Percentiles rank a stretch among this genome's conserved stretches.
phyloP scores from a whole-genome alignment of 2,329 filamentous ascomycete species.

The Trichoderma atrobrunneum region DNA sequence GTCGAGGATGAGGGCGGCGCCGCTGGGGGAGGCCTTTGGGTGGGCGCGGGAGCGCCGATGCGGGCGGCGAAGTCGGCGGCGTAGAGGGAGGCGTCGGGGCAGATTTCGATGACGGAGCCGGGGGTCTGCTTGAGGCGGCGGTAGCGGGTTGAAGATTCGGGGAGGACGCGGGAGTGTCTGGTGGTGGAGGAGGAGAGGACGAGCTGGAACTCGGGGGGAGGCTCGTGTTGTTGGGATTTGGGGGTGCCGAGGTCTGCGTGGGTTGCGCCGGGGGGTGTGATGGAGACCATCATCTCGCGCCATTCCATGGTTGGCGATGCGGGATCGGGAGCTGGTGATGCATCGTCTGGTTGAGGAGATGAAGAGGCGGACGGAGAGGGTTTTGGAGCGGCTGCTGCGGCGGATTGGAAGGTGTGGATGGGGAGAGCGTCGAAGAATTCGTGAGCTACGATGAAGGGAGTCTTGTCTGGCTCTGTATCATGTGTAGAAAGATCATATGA shows the following conservation, averaged over 20 bases:
- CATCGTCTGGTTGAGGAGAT: background rate
- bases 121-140: conserved; percentile 64
- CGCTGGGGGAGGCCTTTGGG: conserved; percentile 63
- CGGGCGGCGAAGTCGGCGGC: conserved; percentile 76
- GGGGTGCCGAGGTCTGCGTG: conserved; percentile 55
- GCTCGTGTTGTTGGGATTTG: conserved; percentile 47
- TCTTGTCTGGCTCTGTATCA: conserved; percentile 60
- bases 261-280: conserved; percentile 55
- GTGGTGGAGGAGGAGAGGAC: conserved; percentile 72
- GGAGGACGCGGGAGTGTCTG: conserved; percentile 80
- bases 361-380: background rate
- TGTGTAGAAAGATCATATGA: background rate
- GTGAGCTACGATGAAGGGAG: conserved; percentile 91
- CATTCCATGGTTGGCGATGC: conserved; percentile 54
- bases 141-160: conserved; percentile 77
- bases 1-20: conserved; percentile 92
- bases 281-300: conserved; percentile 78
- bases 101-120: conserved; percentile 80
- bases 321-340: background rate
- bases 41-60: conserved; percentile 64
- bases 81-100: conserved; percentile 80
- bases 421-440: conserved; percentile 98
- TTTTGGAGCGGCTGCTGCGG: conserved; percentile 40
- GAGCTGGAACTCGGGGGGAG: conserved; percentile 81
- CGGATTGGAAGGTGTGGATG: conserved; percentile 89